Evolutionary conservation across 2,329 filamentous ascomycete genomes (phyloP).

Genomic region (Periconia macrospinosa): DNA sequence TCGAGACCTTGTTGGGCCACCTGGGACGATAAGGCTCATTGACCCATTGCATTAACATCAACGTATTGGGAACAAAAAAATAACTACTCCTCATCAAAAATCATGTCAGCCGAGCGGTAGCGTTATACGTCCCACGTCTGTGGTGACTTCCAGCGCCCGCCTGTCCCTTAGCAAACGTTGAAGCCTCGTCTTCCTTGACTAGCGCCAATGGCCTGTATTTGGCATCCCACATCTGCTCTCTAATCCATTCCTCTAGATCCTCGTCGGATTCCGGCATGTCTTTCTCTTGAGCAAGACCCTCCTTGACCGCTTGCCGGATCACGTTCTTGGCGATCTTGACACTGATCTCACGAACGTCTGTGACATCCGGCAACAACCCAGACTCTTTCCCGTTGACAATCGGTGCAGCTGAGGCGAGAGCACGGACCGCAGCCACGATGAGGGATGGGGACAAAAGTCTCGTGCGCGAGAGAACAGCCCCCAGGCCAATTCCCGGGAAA

Average conservation of each 20-base stretch:
- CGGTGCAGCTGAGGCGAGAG: slow-evolving; percentile 71
- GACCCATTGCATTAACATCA: no score
- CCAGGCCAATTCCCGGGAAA: slow-evolving; percentile 85
- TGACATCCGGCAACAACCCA: slow-evolving; percentile 75
- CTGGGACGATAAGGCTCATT: no score
- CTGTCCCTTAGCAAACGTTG: slow-evolving; percentile 62
- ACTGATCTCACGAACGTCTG: slow-evolving; percentile 73
- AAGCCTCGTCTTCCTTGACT: slow-evolving; percentile 56
- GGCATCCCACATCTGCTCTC: slow-evolving; percentile 79
- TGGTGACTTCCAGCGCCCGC: slow-evolving; percentile 43
- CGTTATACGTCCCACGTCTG: not conserved
- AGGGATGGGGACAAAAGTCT: slow-evolving; percentile 72
- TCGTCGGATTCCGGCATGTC: slow-evolving; percentile 63
- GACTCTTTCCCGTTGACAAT: slow-evolving; percentile 64
- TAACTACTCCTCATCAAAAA: not conserved
- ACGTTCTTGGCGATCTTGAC: slow-evolving; percentile 76
- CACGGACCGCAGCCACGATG: slow-evolving; percentile 78
- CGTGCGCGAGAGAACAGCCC: slow-evolving; percentile 70
- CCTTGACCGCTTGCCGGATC: slow-evolving; percentile 69
- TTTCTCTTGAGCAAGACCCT: slow-evolving; percentile 66
- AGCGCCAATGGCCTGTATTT: slow-evolving; percentile 66
- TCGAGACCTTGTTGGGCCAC: no score
- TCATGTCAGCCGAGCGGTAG: not conserved
- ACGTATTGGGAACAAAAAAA: not conserved
- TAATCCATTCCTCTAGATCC: slow-evolving; percentile 70